Evolutionary conservation across 2,329 filamentous ascomycete species (phyloP).

Genomic region (Cytospora piceicola): DNA sequence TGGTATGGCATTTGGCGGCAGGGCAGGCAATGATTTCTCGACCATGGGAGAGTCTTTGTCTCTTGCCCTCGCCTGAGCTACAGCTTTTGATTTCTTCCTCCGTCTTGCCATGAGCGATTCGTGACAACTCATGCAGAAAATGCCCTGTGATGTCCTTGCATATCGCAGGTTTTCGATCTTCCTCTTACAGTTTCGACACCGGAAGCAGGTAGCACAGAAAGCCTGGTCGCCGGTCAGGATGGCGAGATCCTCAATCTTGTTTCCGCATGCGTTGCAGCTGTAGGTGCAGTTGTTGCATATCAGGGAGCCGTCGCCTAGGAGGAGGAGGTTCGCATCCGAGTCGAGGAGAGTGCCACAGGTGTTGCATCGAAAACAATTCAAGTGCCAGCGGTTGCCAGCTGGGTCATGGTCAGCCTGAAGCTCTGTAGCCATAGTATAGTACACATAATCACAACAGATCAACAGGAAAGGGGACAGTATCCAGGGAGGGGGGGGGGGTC

Average conservation of each 20-base stretch:
- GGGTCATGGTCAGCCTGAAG: constrained; percentile 32
- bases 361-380: constrained; percentile 98
- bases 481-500: constrained; percentile 7
- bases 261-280: constrained; percentile 92
- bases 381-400: constrained; percentile 98
- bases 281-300: constrained; percentile 99
- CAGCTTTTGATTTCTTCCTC: constrained; percentile 80
- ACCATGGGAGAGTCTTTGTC: constrained; percentile 71
- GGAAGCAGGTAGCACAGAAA: constrained; percentile 96
- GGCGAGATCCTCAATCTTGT: constrained; percentile 97
- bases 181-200: constrained; percentile 96
- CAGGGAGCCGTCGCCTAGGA: constrained; percentile 94
- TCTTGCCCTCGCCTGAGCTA: constrained; percentile 62
- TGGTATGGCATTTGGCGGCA: constrained; percentile 75
- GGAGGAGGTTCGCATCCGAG: constrained; percentile 94
- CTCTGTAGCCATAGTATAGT: constrained; percentile 30
- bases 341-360: constrained; percentile 94
- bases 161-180: constrained; percentile 99
- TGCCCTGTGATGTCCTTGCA: constrained; percentile 95
- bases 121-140: constrained; percentile 99
- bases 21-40: constrained; percentile 90
- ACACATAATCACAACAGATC: constrained; percentile 30
- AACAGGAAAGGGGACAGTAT: constrained; percentile 14
- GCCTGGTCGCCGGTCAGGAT: constrained; percentile 98
- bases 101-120: constrained; percentile 93